Evolutionary conservation across 2,329 filamentous ascomycete genomes (phyloP).

Genomic region (Pyricularia pennisetigena): DNA sequence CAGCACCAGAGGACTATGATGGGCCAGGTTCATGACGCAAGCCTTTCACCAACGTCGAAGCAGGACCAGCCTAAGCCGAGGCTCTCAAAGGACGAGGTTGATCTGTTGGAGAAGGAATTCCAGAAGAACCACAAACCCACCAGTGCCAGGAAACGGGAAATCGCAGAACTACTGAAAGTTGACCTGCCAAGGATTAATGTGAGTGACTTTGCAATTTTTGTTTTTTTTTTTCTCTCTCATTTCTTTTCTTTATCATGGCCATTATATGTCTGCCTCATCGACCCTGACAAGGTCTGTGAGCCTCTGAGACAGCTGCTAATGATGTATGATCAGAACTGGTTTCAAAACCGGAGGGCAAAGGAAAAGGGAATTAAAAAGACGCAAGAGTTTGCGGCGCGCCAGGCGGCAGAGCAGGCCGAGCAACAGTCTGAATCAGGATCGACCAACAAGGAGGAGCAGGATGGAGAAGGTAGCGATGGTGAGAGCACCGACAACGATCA

Average conservation of each 20-base stretch:
- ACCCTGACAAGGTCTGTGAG: not conserved
- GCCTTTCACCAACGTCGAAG: constrained; percentile 12
- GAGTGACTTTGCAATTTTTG: constrained; percentile 12
- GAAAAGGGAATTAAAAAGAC: constrained; percentile 54
- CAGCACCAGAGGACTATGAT: constrained; percentile 14
- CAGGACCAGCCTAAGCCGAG: constrained; percentile 40
- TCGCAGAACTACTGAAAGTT: constrained; percentile 52
- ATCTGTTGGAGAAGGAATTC: constrained; percentile 50
- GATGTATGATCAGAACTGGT: constrained; percentile 46
- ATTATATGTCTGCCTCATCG: not conserved
- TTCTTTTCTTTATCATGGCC: constrained; percentile 3
- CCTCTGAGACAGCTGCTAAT: constrained; percentile 17
- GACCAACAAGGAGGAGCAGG: constrained; percentile 17
- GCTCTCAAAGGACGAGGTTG: constrained; percentile 49
- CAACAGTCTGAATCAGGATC: constrained; percentile 18
- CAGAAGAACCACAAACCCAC: constrained; percentile 55
- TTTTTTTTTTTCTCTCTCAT: constrained; percentile 8
- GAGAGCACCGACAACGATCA: constrained; percentile 13
- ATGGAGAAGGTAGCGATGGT: constrained; percentile 16
- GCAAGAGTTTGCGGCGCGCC: constrained; percentile 36
- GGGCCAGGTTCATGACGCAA: constrained; percentile 13
- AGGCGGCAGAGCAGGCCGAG: constrained; percentile 24
- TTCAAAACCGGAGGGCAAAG: constrained; percentile 56
- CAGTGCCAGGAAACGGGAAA: constrained; percentile 48
- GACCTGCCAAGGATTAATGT: constrained; percentile 56